phyloP scores from a whole-genome alignment of 805 yeast genomes.

The Teunomyces gatunensis region DNA sequence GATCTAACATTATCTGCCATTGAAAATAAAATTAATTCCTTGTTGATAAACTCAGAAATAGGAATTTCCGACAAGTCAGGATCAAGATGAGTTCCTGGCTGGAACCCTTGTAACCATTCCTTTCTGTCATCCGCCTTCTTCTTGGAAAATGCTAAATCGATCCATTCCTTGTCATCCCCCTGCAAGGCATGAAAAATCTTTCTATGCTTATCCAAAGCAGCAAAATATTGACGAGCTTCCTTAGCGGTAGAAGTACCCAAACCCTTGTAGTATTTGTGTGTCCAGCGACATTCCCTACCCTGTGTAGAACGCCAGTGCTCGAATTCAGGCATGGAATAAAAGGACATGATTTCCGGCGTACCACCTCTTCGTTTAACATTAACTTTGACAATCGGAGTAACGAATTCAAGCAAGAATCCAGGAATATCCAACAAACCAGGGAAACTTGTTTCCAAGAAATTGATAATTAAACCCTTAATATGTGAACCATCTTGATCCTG shows the following conservation, averaged over 20 bases:
- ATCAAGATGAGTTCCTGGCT: constrained; percentile 90
- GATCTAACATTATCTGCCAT: constrained; percentile 97
- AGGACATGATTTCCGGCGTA: constrained; percentile 58
- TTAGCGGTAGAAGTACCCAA: constrained; percentile 87
- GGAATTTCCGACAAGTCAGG: constrained; percentile 76
- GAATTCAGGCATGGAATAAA: constrained; percentile 94
- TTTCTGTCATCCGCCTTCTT: constrained; percentile 96
- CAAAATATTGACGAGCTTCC: constrained; percentile 87
- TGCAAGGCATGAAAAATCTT: constrained; percentile 81
- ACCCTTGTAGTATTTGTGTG: constrained; percentile 96
- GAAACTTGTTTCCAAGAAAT: constrained; percentile 88
- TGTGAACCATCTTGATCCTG: constrained; percentile 99
- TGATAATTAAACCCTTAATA: constrained; percentile 91
- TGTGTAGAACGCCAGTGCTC: constrained; percentile 89
- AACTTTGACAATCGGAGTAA: constrained; percentile 94
- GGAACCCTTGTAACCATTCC: constrained; percentile 89
- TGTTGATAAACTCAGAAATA: constrained; percentile 89
- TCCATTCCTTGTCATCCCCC: constrained; percentile 69
- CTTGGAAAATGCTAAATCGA: constrained; percentile 92
- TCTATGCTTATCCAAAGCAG: constrained; percentile 79
- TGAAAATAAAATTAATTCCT: constrained; percentile 89
- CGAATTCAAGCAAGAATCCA: constrained; percentile 88
- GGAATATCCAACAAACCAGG: constrained; percentile 91
- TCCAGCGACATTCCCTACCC: constrained; percentile 74
- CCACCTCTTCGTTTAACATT: constrained; percentile 58